These are phyloP conservation scores for Puccinellia tenuiflora DNA, from an alignment of 176 grass and related monocot species.

Conservation along the genomic window DNA sequence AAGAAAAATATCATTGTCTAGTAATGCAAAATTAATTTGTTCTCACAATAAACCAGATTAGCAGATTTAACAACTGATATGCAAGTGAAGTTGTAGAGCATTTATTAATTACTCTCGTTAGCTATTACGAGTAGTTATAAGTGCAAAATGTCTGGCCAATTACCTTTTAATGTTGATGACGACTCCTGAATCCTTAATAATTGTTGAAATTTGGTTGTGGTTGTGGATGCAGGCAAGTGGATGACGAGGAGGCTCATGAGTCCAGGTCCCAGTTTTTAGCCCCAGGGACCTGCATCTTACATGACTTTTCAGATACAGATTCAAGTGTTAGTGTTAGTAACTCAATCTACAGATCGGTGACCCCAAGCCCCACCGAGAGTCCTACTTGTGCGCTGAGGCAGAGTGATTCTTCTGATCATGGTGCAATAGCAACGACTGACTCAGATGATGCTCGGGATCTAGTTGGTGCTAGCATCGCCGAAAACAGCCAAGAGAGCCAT, in stretches of 20 bases:
- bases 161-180: background rate
- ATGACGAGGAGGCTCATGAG: slow-evolving; percentile 47
- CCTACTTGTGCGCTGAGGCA: slow-evolving; percentile 40
- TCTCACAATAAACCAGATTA: background rate
- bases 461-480: background rate
- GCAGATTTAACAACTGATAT: background rate
- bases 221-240: slow-evolving; percentile 38
- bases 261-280: slow-evolving; percentile 47
- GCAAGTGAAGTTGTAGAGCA: background rate
- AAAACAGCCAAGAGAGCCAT: slow-evolving; percentile 10
- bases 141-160: background rate
- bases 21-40: background rate
- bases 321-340: slow-evolving; percentile 52
- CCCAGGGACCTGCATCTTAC: slow-evolving; percentile 40
- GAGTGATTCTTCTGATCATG: slow-evolving; percentile 32
- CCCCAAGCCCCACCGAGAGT: slow-evolving; percentile 54
- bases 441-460: slow-evolving; percentile 28
- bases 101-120: background rate
- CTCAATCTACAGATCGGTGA: slow-evolving; percentile 44
- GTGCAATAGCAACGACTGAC: background rate
- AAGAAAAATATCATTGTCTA: background rate
- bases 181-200: background rate
- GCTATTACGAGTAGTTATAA: background rate
- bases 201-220: background rate
- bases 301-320: slow-evolving; percentile 78